Conservation (phyloP, 2,329 filamentous ascomycete species). For the Polychaeton citri region DNA sequence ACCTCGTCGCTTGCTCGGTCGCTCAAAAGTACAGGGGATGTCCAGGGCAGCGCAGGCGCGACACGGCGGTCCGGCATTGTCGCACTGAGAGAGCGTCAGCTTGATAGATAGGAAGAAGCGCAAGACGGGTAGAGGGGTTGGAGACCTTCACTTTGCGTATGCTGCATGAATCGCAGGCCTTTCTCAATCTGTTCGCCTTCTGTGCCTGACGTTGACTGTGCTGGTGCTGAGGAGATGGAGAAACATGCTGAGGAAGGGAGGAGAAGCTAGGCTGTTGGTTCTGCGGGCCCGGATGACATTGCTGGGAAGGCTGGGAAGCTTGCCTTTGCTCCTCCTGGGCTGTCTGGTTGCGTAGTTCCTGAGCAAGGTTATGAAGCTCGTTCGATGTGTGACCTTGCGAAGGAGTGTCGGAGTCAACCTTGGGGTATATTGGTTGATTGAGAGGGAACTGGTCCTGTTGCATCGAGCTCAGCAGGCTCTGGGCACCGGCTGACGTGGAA, state of each 20-base stretch:
- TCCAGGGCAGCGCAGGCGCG: conserved; percentile 50
- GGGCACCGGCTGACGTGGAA: conserved; percentile 15
- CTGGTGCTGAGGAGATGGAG: conserved; percentile 7
- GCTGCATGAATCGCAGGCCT: conserved; percentile 27
- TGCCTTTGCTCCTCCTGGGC: conserved; percentile 12
- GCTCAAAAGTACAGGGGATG: conserved; percentile 54
- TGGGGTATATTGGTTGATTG: conserved; percentile 22
- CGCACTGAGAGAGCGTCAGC: conserved; percentile 35
- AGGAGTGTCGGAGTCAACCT: conserved; percentile 16
- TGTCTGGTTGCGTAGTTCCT: conserved; percentile 17
- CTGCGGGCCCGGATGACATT: conserved; percentile 10
- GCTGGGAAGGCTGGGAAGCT: conserved; percentile 3
- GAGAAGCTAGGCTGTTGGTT: conserved; percentile 9
- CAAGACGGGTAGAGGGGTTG: not conserved
- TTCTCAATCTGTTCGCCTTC: conserved; percentile 25
- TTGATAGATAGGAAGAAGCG: not conserved
- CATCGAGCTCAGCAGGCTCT: conserved; percentile 18
- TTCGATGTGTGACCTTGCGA: conserved; percentile 10
- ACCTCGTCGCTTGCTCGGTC: conserved; percentile 49
- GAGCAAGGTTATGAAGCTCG: conserved; percentile 19
- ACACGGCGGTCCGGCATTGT: conserved; percentile 53
- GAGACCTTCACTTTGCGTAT: conserved; percentile 26
- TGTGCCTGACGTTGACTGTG: conserved; percentile 12
- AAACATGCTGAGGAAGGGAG: conserved; percentile 9
- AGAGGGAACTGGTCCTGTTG: conserved; percentile 22